These are phyloP conservation scores for Hortaea sp. DNA, from an alignment of 2,329 filamentous ascomycete genomes.

Conservation along the genomic window DNA sequence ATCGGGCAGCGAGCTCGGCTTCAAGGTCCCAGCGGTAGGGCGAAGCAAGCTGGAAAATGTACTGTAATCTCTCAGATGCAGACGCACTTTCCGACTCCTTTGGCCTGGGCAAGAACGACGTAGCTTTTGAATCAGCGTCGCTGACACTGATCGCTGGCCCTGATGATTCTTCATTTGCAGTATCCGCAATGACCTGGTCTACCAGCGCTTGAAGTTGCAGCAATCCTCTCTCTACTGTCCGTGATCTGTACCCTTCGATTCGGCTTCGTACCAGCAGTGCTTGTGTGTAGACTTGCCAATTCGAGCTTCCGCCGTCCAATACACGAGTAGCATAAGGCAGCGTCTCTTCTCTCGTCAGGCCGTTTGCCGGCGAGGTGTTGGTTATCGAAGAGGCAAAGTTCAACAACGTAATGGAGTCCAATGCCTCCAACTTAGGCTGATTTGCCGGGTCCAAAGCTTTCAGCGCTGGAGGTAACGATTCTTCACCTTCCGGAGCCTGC, in stretches of 20 bases:
- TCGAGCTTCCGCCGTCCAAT: slow-evolving; percentile 76
- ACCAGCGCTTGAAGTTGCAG: slow-evolving; percentile 91
- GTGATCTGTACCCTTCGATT: slow-evolving; percentile 76
- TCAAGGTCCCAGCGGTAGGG: slow-evolving; percentile 91
- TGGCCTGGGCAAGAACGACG: slow-evolving; percentile 70
- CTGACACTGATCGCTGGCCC: slow-evolving; percentile 2
- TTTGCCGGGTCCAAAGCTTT: slow-evolving; percentile 60
- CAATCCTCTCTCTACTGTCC: slow-evolving; percentile 81
- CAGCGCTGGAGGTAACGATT: slow-evolving; percentile 51
- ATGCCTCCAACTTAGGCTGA: slow-evolving; percentile 69
- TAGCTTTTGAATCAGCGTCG: slow-evolving; percentile 30
- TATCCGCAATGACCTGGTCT: slow-evolving; percentile 89
- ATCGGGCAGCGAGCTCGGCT: slow-evolving; percentile 83
- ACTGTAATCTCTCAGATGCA: slow-evolving; percentile 64
- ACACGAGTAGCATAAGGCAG: slow-evolving; percentile 84
- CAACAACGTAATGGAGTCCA: slow-evolving; percentile 85
- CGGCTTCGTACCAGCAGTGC: slow-evolving; percentile 80
- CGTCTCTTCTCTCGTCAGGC: slow-evolving; percentile 85
- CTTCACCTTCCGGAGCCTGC: slow-evolving; percentile 34
- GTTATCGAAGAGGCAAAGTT: slow-evolving; percentile 73
- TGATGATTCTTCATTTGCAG: slow-evolving; percentile 31
- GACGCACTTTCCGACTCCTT: slow-evolving; percentile 70
- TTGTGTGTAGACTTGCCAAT: slow-evolving; percentile 97
- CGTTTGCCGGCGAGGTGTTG: slow-evolving; percentile 75
- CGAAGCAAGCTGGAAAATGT: slow-evolving; percentile 73